Percentiles rank a stretch among this genome's conserved stretches.
These are phyloP conservation scores for Salix caprea DNA, from an alignment of 345 rosid genomes.

Conservation along the genomic window DNA sequence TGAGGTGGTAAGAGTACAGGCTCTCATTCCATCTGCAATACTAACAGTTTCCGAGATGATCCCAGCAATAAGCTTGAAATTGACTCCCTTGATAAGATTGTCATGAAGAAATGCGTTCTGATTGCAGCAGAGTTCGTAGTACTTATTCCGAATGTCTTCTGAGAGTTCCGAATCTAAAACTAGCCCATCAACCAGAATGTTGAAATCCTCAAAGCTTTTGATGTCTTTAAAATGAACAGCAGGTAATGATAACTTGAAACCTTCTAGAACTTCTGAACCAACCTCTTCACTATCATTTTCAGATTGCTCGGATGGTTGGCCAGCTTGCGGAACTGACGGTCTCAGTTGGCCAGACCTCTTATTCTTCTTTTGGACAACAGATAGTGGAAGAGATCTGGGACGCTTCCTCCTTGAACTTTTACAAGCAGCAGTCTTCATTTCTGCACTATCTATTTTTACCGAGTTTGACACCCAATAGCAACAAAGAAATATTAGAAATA, in stretches of 20 bases:
- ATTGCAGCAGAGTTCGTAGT: conserved; percentile 56
- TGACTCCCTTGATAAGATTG: conserved; percentile 46
- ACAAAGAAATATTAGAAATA: neutral
- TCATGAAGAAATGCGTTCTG: conserved; percentile 57
- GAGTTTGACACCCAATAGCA: conserved; percentile 12
- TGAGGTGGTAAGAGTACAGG: conserved; percentile 43
- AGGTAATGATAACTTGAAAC: conserved; percentile 37
- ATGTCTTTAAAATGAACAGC: conserved; percentile 40
- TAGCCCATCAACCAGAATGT: conserved; percentile 43
- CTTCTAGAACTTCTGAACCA: conserved; percentile 65
- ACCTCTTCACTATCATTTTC: conserved; percentile 65
- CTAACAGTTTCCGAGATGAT: conserved; percentile 53
- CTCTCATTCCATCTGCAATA: conserved; percentile 53
- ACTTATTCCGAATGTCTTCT: conserved; percentile 44
- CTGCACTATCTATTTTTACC: conserved; percentile 22
- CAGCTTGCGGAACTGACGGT: conserved; percentile 17
- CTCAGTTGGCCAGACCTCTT: conserved; percentile 27
- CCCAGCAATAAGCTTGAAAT: conserved; percentile 46
- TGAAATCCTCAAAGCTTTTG: conserved; percentile 40
- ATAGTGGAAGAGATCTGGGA: conserved; percentile 45
- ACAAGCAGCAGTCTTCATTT: conserved; percentile 1
- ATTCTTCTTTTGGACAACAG: conserved; percentile 39
- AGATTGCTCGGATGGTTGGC: conserved; percentile 41
- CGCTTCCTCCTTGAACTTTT: conserved; percentile 40
- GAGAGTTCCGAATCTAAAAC: conserved; percentile 47